These are phyloP conservation scores for Penicillium sp. DNA, from an alignment of 2,329 filamentous ascomycete genomes.

Conservation along the genomic window DNA sequence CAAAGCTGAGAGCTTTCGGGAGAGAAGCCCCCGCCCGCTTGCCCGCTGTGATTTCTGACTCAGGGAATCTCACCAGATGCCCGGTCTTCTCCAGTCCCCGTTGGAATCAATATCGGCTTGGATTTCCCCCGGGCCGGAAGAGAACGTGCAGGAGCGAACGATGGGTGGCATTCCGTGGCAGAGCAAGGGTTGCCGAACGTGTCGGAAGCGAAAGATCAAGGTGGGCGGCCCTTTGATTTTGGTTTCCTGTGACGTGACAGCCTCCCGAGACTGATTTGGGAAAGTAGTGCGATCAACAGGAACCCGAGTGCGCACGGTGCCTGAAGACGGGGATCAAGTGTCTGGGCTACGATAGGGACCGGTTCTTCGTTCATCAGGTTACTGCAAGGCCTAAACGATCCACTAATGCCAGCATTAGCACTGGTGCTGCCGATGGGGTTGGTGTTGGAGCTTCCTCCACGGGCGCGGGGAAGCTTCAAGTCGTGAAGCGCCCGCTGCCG, in stretches of 20 bases:
- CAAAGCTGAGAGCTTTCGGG: neutral
- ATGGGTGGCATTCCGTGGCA: constrained; percentile 14
- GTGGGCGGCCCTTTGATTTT: neutral
- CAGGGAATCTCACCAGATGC: neutral
- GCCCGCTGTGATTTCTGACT: neutral
- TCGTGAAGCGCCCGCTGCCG: neutral
- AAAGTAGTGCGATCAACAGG: constrained; percentile 12
- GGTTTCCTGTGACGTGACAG: neutral
- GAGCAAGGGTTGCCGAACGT: constrained; percentile 9
- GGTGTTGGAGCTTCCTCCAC: neutral
- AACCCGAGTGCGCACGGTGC: constrained; percentile 12
- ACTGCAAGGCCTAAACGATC: neutral
- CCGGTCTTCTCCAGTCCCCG: neutral
- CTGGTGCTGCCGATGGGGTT: neutral
- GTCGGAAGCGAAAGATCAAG: constrained; percentile 12
- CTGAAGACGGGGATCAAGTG: constrained; percentile 7
- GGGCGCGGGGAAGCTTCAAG: neutral
- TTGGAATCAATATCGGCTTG: neutral
- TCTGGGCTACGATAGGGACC: constrained; percentile 10
- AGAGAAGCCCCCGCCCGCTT: neutral
- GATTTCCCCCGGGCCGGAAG: neutral
- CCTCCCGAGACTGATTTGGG: neutral
- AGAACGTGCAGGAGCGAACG: neutral
- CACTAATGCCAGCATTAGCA: neutral
- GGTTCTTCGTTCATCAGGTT: constrained; percentile 6